These are phyloP conservation scores for Plasmodiophora brassicae DNA, from an alignment of 208 protist genomes.

Conservation along the genomic window DNA sequence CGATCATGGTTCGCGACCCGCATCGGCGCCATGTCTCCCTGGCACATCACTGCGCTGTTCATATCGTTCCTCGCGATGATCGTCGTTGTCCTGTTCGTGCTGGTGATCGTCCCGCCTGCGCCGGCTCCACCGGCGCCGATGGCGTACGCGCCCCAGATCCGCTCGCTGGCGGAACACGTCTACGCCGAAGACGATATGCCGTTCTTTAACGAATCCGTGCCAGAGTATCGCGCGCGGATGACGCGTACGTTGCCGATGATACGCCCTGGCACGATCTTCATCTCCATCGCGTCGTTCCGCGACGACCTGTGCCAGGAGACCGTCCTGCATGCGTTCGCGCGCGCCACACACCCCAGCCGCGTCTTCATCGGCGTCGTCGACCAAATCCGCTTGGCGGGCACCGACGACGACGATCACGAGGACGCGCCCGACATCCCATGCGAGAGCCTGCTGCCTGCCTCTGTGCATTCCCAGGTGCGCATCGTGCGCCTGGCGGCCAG, in stretches of 20 bases:
- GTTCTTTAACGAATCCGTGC: not conserved
- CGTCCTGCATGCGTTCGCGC: not conserved
- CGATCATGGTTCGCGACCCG: too few relatives aligned
- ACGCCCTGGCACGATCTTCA: constrained; percentile 2
- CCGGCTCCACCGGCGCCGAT: too few relatives aligned
- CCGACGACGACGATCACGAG: not conserved
- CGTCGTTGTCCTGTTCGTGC: too few relatives aligned
- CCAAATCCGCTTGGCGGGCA: not conserved
- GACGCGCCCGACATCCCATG: not conserved
- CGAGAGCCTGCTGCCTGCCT: not conserved
- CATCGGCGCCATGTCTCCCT: too few relatives aligned
- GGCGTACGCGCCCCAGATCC: too few relatives aligned
- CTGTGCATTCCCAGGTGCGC: not conserved
- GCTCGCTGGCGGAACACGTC: not conserved
- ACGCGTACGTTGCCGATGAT: not conserved
- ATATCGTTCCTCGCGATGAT: too few relatives aligned
- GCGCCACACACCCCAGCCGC: not conserved
- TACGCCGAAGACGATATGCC: not conserved
- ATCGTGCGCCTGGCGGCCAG: not conserved
- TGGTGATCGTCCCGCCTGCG: too few relatives aligned
- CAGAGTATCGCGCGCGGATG: not conserved
- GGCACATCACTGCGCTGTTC: too few relatives aligned
- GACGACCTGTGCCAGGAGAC: constrained; percentile 35
- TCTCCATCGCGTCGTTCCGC: not conserved
- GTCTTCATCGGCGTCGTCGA: constrained; percentile 31